Conservation (phyloP, 78 protist genomes). For the Dictyostelium citrinum region DNA sequence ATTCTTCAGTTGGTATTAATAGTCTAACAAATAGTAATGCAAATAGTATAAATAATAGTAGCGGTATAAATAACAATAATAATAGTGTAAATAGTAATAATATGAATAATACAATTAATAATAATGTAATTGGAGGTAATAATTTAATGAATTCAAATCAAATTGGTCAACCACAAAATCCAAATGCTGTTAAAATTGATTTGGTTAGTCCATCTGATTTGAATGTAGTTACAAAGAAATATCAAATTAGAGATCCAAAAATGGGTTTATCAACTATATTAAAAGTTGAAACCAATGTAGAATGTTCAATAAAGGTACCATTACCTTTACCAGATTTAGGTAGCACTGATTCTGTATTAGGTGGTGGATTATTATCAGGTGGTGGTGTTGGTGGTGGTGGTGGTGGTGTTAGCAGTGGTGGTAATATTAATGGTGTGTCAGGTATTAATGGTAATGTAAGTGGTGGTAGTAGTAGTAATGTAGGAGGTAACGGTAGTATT, state of each 20-base stretch:
- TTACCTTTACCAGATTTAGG: slow-evolving; percentile 62
- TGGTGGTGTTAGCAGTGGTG: neutral
- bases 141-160: neutral
- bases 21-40: neutral
- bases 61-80: neutral
- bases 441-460: neutral
- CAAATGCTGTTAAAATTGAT: neutral
- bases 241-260: neutral
- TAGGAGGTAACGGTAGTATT: neutral
- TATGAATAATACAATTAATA: neutral
- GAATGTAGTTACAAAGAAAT: slow-evolving; percentile 39
- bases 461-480: neutral
- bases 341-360: neutral
- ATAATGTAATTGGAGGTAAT: neutral
- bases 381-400: neutral
- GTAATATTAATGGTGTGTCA: neutral
- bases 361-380: neutral
- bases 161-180: neutral
- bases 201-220: slow-evolving; percentile 33
- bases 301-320: slow-evolving; percentile 29
- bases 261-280: neutral
- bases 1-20: neutral
- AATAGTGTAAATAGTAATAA: neutral
- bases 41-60: neutral
- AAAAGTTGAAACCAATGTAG: slow-evolving; percentile 24